phyloP scores from a whole-genome alignment of 495 filamentous ascomycete species.

The Penicillium atrosanguineum region DNA sequence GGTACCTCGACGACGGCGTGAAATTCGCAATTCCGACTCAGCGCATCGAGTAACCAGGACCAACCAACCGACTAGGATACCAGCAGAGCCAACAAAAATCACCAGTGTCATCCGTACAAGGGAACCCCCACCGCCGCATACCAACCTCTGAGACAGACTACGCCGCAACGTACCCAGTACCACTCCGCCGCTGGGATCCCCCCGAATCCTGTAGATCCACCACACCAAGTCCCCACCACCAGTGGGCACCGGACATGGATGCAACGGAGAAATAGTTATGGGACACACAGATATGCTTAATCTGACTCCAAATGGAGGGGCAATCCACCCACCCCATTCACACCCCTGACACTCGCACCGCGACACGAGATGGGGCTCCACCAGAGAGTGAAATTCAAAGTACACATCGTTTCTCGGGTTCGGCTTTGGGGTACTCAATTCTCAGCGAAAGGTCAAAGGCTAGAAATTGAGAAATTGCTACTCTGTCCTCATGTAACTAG shows the following conservation, averaged over 20 bases:
- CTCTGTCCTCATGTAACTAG: neutral
- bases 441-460: neutral
- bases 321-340: conserved; percentile 8
- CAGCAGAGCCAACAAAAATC: neutral
- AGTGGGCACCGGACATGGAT: conserved; percentile 34
- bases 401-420: neutral
- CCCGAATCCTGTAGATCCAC: conserved; percentile 29
- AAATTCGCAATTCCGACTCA: neutral
- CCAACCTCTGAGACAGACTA: neutral
- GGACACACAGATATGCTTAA: conserved; percentile 35
- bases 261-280: conserved; percentile 29
- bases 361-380: neutral
- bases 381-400: neutral
- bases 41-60: neutral
- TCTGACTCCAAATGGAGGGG: conserved; percentile 28
- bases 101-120: neutral
- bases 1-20: conserved; percentile 1
- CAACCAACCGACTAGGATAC: neutral
- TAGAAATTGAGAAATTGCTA: neutral
- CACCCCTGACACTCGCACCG: conserved; percentile 12
- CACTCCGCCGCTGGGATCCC: conserved; percentile 19
- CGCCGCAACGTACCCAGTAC: neutral
- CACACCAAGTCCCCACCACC: conserved; percentile 19
- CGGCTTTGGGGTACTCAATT: too few species aligned
- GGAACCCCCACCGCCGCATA: neutral